These are phyloP conservation scores for Rutidosis leptorrhynchoides DNA, from an alignment of 129 eudicot genomes.

Conservation along the genomic window DNA sequence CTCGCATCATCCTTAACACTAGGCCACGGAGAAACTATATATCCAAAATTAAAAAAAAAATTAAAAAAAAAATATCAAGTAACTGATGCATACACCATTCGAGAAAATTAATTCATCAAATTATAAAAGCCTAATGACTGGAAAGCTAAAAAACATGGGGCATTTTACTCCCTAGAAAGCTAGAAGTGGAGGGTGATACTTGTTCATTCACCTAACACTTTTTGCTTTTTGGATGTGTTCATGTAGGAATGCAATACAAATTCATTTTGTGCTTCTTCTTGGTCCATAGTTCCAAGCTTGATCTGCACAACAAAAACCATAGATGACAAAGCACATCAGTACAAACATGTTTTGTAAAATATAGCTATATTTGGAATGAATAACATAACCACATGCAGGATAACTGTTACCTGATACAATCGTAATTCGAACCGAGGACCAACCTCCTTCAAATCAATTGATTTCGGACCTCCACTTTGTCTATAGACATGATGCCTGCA, in stretches of 20 bases:
- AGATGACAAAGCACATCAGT: conserved; percentile 8
- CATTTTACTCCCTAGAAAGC: no score
- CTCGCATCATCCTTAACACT: no score
- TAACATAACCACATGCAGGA: background rate
- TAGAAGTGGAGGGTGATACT: no score
- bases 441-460: conserved; percentile 81
- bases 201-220: conserved; percentile 51
- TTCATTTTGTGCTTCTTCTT: conserved; percentile 68
- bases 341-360: background rate
- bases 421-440: conserved; percentile 91
- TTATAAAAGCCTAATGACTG: background rate
- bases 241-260: conserved; percentile 61
- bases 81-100: background rate
- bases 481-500: conserved; percentile 91
- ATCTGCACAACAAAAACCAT: conserved; percentile 37
- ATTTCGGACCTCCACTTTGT: conserved; percentile 89
- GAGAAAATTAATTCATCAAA: background rate
- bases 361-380: background rate
- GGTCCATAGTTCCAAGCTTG: conserved; percentile 72
- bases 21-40: no score
- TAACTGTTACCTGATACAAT: conserved; percentile 59
- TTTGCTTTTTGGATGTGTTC: conserved; percentile 64
- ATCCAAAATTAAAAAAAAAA: no score
- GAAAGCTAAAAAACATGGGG: no score
- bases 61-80: no score